These are phyloP conservation scores for Trichoderma orchidacearum DNA, from an alignment of 495 filamentous ascomycete species.

Conservation along the genomic window DNA sequence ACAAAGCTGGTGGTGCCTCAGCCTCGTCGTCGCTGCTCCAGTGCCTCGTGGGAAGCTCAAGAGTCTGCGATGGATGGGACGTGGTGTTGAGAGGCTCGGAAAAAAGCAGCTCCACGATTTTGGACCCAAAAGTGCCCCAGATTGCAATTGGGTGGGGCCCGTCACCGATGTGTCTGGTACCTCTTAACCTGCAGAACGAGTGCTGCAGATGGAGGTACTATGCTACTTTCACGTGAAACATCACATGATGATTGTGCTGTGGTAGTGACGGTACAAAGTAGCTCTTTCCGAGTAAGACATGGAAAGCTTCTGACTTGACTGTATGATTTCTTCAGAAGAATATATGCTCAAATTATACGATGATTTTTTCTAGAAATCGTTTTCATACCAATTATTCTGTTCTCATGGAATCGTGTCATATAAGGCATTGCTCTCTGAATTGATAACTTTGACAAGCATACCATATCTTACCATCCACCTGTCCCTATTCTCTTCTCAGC, in stretches of 20 bases:
- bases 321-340: no score
- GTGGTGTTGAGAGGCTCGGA: neutral
- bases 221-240: neutral
- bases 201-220: neutral
- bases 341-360: no score
- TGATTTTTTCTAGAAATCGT: no score
- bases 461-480: no score
- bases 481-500: no score
- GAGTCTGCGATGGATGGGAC: neutral
- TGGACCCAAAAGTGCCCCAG: neutral
- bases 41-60: neutral
- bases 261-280: no score
- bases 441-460: no score
- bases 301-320: no score
- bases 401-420: no score
- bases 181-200: neutral
- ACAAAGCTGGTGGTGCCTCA: slow-evolving; percentile 10
- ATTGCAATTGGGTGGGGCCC: neutral
- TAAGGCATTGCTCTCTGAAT: no score
- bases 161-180: neutral
- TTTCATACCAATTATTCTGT: no score
- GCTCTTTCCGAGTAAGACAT: no score
- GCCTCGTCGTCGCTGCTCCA: neutral
- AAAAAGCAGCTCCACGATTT: neutral
- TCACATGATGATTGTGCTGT: neutral